These are phyloP conservation scores for Clarireedia homoeocarpa DNA, from an alignment of 2,329 filamentous ascomycete species.

Conservation along the genomic window DNA sequence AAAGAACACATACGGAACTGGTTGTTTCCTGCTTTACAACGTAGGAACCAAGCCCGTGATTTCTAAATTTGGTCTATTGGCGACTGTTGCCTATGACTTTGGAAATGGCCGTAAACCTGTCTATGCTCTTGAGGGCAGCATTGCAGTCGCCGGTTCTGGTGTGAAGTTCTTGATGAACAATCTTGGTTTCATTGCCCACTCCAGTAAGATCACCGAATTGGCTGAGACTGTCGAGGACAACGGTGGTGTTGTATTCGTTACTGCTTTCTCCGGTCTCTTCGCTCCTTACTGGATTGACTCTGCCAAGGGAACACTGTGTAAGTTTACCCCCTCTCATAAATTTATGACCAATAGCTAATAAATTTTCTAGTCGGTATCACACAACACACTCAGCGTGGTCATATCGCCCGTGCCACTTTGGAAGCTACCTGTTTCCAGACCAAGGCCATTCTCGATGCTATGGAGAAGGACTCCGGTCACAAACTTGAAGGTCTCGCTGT, in stretches of 20 bases:
- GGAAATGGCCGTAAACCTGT: constrained; percentile 44
- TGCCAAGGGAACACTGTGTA: constrained; percentile 68
- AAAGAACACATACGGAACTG: constrained; percentile 81
- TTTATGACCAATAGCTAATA: background rate
- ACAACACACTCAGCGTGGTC: constrained; percentile 74
- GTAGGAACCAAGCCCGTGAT: constrained; percentile 79
- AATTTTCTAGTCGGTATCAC: constrained; percentile 61
- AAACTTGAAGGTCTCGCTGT: constrained; percentile 69
- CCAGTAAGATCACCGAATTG: constrained; percentile 42
- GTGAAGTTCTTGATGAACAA: constrained; percentile 67
- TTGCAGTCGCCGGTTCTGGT: constrained; percentile 74
- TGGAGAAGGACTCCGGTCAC: constrained; percentile 79
- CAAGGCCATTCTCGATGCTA: constrained; percentile 83
- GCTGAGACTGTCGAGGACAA: constrained; percentile 56
- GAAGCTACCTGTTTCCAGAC: constrained; percentile 92
- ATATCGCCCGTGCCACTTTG: constrained; percentile 82
- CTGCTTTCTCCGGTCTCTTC: constrained; percentile 84
- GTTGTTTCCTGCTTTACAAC: constrained; percentile 80
- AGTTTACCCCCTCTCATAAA: background rate
- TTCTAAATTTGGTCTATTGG: constrained; percentile 72
- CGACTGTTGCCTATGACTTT: constrained; percentile 84
- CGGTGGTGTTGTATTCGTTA: constrained; percentile 80
- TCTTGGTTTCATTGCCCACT: constrained; percentile 48
- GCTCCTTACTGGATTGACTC: constrained; percentile 95
- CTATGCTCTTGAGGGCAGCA: constrained; percentile 78